Percentiles rank a stretch among this genome's conserved stretches.
phyloP scores from a whole-genome alignment of 495 filamentous ascomycete genomes.

The Penicillium flavigenum region DNA sequence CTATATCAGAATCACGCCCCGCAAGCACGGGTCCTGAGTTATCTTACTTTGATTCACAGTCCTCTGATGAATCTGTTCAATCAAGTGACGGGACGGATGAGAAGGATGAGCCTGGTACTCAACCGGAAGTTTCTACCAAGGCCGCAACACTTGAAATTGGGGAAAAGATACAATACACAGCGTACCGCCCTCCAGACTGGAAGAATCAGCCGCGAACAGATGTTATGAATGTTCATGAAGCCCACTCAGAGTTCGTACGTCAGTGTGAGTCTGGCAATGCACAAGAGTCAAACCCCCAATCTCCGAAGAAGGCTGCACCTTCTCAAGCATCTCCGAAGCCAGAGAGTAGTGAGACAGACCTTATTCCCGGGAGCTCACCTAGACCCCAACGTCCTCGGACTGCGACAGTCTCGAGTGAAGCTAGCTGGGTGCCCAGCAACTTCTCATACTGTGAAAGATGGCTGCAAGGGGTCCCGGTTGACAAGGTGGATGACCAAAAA shows the following conservation, averaged over 20 bases:
- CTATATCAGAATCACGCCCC: conserved; percentile 39
- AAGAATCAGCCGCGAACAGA: conserved; percentile 10
- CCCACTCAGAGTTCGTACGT: conserved; percentile 39
- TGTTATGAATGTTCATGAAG: conserved; percentile 40
- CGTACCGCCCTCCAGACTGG: conserved; percentile 20
- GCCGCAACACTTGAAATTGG: background rate
- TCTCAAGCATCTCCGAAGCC: conserved; percentile 15
- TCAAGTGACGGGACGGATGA: conserved; percentile 10
- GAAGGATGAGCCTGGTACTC: background rate
- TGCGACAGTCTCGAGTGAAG: conserved; percentile 43
- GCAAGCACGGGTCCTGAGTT: conserved; percentile 32
- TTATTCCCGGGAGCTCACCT: conserved; percentile 22
- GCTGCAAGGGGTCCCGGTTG: conserved; percentile 43
- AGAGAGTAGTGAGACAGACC: background rate
- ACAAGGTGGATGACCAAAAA: conserved; percentile 29
- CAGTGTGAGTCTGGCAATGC: conserved; percentile 30
- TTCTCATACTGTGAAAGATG: conserved; percentile 46
- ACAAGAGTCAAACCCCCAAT: conserved; percentile 6
- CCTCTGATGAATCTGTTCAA: conserved; percentile 1
- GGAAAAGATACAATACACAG: conserved; percentile 13
- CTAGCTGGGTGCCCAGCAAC: conserved; percentile 45
- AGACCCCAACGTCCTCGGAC: conserved; percentile 38
- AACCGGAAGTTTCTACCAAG: no score
- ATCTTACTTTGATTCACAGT: conserved; percentile 35
- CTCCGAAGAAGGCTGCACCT: background rate